Conservation (phyloP, 2,329 filamentous ascomycete species). For the Claviceps lovelessii region DNA sequence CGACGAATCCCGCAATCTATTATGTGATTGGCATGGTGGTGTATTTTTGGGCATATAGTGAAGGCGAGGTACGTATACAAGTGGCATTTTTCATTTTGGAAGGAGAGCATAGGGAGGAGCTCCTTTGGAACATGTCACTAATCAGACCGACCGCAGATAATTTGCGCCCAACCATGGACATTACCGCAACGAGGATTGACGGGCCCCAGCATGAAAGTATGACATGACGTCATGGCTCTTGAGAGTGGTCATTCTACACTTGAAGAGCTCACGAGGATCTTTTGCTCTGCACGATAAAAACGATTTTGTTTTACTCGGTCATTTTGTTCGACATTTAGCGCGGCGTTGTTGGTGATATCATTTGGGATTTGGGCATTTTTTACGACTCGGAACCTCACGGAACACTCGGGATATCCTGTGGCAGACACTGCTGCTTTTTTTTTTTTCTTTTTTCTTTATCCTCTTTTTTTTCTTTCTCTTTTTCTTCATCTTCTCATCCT, state of each 20-base stretch:
- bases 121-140: slow-evolving; percentile 5
- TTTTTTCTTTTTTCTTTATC: not conserved
- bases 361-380: not conserved
- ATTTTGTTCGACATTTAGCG: slow-evolving; percentile 2
- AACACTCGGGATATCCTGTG: not conserved
- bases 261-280: not conserved
- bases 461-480: not conserved
- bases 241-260: not conserved
- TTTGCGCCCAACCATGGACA: slow-evolving; percentile 57
- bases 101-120: not conserved
- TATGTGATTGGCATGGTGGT: slow-evolving; percentile 73
- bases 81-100: too few relatives aligned
- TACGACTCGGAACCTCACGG: not conserved
- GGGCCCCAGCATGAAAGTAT: slow-evolving; percentile 8
- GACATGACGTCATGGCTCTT: not conserved
- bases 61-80: slow-evolving; percentile 65
- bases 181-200: slow-evolving; percentile 40
- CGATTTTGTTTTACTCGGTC: not conserved
- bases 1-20: slow-evolving; percentile 82
- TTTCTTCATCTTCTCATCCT: not conserved
- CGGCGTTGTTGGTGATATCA: slow-evolving; percentile 3
- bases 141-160: slow-evolving; percentile 31
- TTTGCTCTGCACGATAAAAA: not conserved
- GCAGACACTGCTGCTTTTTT: not conserved
- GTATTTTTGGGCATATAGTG: slow-evolving; percentile 95